These are phyloP conservation scores for Yamadazyma takamatsuzukensis DNA, from an alignment of 805 yeast genomes.

Conservation along the genomic window DNA sequence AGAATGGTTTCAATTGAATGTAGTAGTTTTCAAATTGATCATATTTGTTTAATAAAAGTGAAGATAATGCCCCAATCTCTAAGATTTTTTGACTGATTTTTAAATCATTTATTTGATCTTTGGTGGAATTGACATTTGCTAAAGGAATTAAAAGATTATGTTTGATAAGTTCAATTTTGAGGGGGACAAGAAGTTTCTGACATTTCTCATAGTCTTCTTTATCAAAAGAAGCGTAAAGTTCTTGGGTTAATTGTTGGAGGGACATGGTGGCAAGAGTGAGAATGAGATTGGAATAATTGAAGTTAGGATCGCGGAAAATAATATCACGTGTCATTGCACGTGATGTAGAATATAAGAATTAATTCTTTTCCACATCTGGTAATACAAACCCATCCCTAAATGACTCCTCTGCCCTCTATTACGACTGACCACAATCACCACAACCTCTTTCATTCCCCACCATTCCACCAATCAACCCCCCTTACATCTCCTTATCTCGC, in stretches of 20 bases:
- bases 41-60: constrained; percentile 62
- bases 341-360: too few species aligned
- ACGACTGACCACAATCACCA: too few species aligned
- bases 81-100: constrained; percentile 75
- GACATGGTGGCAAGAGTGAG: constrained; percentile 50
- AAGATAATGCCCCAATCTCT: constrained; percentile 83
- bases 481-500: not conserved
- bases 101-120: constrained; percentile 58
- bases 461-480: too few species aligned
- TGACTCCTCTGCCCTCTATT: too few species aligned
- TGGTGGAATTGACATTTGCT: constrained; percentile 26
- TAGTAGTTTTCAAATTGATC: constrained; percentile 68
- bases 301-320: too few species aligned
- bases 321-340: too few species aligned
- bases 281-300: too few species aligned
- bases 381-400: too few species aligned
- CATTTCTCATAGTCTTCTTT: constrained; percentile 60
- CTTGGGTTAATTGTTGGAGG: constrained; percentile 64
- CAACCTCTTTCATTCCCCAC: too few species aligned
- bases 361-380: too few species aligned
- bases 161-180: constrained; percentile 77
- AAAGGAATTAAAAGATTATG: constrained; percentile 72
- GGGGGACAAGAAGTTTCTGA: constrained; percentile 57
- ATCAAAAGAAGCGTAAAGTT: constrained; percentile 63
- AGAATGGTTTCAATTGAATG: constrained; percentile 75